Conservation (phyloP, 345 rosid species). For the Excoecaria cochinchinensis region DNA sequence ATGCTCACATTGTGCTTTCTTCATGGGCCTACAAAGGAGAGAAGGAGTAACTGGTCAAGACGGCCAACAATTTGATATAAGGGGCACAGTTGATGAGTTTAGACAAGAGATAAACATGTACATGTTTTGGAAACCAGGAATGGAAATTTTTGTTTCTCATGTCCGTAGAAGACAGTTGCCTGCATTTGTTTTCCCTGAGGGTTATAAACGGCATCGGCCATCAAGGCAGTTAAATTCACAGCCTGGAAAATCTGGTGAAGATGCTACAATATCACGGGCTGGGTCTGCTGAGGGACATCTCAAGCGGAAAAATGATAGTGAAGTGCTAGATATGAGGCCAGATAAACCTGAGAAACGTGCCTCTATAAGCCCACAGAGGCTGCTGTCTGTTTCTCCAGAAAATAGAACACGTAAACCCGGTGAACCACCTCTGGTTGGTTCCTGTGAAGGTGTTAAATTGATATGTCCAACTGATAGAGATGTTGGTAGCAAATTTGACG, state of each 20-base stretch:
- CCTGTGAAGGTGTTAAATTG: constrained; percentile 29
- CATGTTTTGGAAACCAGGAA: constrained; percentile 71
- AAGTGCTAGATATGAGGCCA: constrained; percentile 37
- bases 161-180: constrained; percentile 73
- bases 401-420: constrained; percentile 35
- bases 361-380: constrained; percentile 47
- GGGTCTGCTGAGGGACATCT: constrained; percentile 45
- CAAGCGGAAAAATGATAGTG: constrained; percentile 50
- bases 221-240: constrained; percentile 50
- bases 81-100: constrained; percentile 64
- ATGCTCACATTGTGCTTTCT: constrained; percentile 63
- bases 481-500: constrained; percentile 18
- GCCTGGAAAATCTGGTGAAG: constrained; percentile 47
- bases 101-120: constrained; percentile 56
- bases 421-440: constrained; percentile 37
- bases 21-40: constrained; percentile 76
- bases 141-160: constrained; percentile 69
- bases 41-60: constrained; percentile 61
- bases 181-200: constrained; percentile 63
- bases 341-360: constrained; percentile 50
- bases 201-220: constrained; percentile 47
- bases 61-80: constrained; percentile 75
- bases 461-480: constrained; percentile 26
- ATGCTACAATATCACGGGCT: constrained; percentile 29
- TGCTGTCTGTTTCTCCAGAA: constrained; percentile 46